Evolutionary conservation across 306 rosid genomes (phyloP), one percentile per base, ranked within the genome.

Genomic region (Pyrus communis): DNA sequence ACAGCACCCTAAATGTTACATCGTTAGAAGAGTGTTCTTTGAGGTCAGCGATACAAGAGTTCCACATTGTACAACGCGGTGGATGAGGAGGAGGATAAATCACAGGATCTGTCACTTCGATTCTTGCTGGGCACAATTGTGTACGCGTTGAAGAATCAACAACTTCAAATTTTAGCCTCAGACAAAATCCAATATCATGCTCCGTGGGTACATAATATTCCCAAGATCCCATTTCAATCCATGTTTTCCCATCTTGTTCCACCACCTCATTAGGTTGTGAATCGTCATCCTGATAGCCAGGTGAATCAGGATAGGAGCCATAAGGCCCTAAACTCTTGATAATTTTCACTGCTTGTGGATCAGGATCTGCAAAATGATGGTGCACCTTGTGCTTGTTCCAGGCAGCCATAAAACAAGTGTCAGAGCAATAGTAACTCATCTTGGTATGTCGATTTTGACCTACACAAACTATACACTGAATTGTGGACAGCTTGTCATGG

Each of bases 1-100:
- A 74, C 22, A 83, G 87, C 67, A 86, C 77, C 40, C 75, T 83
- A 59, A 86, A 80, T 3, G 46, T 21, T 18, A 74, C 42, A 22
- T 69, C 75, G 22, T 38, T 17, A 4, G 71, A 55, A 62, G 82
- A 58, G 51, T 81, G 40, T 52, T 21, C 45, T 23, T 65, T 28
- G 67, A 30, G 62, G 18, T 66, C 38, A 31, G 21, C 21, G 35
- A 27, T 28, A 15, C 21, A 31, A 43, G 54, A 17, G 51, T 69
- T 73, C 63, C 4, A 25, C 22, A 80, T 46, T 46, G 74, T 69
- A 38, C n/a, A n/a, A 42, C 84, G 83, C 18, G 73, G 78, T 4
- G n/a, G 27, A 55, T 81, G 52, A 30, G 2, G 40, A 22, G 82
- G 82, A 22, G 62, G 69, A 27, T 40, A 46, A 57, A 77, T 70